Evolutionary conservation across 371 early-diverging fungal species (phyloP).

Genomic region (Zancudomyces culisetae): DNA sequence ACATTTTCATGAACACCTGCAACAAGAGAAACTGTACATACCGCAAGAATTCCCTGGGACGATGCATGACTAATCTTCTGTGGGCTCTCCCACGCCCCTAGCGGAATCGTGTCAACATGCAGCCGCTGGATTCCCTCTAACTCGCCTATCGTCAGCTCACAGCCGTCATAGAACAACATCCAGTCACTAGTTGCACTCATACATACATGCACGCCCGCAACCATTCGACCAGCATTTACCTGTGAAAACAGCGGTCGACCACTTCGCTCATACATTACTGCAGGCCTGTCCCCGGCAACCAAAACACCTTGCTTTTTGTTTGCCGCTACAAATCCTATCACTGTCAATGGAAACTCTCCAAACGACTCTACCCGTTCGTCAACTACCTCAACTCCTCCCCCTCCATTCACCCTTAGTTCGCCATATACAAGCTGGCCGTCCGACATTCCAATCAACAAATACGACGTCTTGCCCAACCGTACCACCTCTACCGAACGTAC

Average conservation of each 20-base stretch:
- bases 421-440: conserved; percentile 48
- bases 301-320: conserved; percentile 41
- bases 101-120: conserved; percentile 48
- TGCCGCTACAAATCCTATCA: conserved; percentile 42
- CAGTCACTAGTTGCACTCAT: not conserved
- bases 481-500: conserved; percentile 54
- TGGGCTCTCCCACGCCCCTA: conserved; percentile 38
- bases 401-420: not conserved
- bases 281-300: conserved; percentile 63
- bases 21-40: conserved; percentile 26
- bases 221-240: not conserved
- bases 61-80: conserved; percentile 47
- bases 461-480: conserved; percentile 34
- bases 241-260: conserved; percentile 3
- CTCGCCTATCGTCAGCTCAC: conserved; percentile 40
- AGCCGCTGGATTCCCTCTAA: conserved; percentile 63
- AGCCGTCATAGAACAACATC: conserved; percentile 5
- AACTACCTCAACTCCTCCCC: conserved; percentile 11
- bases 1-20: not conserved
- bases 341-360: conserved; percentile 54
- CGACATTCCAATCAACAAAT: conserved; percentile 54
- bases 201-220: not conserved
- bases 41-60: conserved; percentile 29
- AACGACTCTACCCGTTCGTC: conserved; percentile 40
- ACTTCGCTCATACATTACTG: conserved; percentile 34